Evolutionary conservation across 2,329 filamentous ascomycete genomes (phyloP).

Genomic region (Karstenula rhodostoma): DNA sequence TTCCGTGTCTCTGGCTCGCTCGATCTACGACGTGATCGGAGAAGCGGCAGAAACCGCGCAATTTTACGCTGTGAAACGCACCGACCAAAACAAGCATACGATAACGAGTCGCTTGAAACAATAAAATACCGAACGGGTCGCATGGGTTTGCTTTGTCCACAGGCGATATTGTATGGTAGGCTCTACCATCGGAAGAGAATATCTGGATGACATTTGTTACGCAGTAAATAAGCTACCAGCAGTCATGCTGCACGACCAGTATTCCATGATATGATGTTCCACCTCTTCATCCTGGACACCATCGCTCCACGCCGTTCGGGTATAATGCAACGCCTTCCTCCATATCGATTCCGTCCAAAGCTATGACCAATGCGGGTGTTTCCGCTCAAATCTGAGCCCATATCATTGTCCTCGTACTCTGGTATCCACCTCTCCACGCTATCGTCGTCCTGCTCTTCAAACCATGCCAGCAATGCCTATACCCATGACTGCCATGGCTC

Average conservation of each 20-base stretch:
- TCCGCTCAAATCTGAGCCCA: neutral
- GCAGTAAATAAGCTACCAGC: neutral
- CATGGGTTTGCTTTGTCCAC: too few relatives aligned
- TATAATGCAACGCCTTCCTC: slow-evolving; percentile 12
- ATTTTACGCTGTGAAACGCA: too few relatives aligned
- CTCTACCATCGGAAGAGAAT: too few relatives aligned
- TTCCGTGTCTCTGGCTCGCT: too few relatives aligned
- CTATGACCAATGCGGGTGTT: neutral
- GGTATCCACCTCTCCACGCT: neutral
- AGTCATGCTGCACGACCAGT: neutral
- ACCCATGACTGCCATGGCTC: slow-evolving; percentile 32
- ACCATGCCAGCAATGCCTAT: slow-evolving; percentile 27
- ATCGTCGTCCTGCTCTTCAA: neutral
- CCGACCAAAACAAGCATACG: too few relatives aligned
- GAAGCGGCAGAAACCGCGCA: too few relatives aligned
- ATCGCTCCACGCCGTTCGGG: neutral
- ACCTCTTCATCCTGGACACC: neutral
- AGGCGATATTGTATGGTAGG: too few relatives aligned
- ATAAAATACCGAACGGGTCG: too few relatives aligned
- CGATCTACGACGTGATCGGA: too few relatives aligned
- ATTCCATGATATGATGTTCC: neutral
- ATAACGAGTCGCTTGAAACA: too few relatives aligned
- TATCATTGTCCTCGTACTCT: neutral
- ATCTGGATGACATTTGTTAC: too few relatives aligned
- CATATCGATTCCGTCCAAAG: slow-evolving; percentile 1